phyloP scores from a whole-genome alignment of 805 yeast genomes.

The Saturnispora saitoi region DNA sequence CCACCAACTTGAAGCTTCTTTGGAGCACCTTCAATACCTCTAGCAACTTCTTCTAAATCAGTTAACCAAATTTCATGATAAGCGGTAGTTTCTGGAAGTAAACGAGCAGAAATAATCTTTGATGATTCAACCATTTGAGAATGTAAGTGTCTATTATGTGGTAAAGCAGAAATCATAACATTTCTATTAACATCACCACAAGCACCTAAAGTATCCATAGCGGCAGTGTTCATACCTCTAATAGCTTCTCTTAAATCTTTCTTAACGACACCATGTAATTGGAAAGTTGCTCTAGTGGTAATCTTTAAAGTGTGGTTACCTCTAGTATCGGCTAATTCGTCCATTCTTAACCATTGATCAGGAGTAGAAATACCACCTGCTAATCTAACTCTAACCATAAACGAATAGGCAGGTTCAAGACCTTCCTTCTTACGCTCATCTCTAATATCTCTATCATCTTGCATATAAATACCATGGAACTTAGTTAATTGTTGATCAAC shows the following conservation, averaged over 20 bases:
- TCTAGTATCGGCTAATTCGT: constrained; percentile 66
- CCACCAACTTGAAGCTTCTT: constrained; percentile 83
- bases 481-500: constrained; percentile 90
- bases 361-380: constrained; percentile 92
- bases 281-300: constrained; percentile 96
- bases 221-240: constrained; percentile 82
- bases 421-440: constrained; percentile 91
- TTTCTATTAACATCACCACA: constrained; percentile 98
- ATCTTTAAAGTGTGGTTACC: constrained; percentile 93
- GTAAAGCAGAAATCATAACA: constrained; percentile 87
- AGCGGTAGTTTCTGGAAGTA: constrained; percentile 87
- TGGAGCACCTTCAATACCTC: constrained; percentile 67
- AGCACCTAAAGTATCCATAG: constrained; percentile 93
- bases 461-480: constrained; percentile 98
- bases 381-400: constrained; percentile 91
- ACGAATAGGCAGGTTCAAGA: constrained; percentile 90
- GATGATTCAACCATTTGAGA: constrained; percentile 60
- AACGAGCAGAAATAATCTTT: constrained; percentile 61
- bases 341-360: constrained; percentile 79
- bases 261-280: constrained; percentile 89
- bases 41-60: constrained; percentile 24
- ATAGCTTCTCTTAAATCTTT: constrained; percentile 83
- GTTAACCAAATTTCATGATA: constrained; percentile 92
- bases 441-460: constrained; percentile 93
- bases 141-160: constrained; percentile 76